A percentile compares a stretch with the other conserved stretches of the same genome.
Evolutionary conservation across 106 monocot genomes (phyloP).

Genomic region (Dendrobium chrysotoxum): DNA sequence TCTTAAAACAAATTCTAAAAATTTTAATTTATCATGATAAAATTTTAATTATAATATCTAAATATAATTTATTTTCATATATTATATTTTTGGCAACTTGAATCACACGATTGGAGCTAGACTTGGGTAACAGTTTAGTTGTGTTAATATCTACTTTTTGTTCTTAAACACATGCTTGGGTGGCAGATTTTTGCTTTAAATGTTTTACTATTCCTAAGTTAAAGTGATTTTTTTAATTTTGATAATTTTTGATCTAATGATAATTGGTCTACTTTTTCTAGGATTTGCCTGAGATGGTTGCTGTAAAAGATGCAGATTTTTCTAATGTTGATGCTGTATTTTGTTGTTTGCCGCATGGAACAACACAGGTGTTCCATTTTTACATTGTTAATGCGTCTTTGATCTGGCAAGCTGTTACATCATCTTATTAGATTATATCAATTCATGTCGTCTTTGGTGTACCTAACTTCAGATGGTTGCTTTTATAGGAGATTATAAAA

Average conservation of each 20-base stretch:
- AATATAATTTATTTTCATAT: no score
- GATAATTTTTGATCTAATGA: constrained; percentile 1
- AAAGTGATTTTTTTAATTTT: background rate
- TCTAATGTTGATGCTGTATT: constrained; percentile 92
- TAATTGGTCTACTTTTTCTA: constrained; percentile 19
- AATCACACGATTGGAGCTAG: no score
- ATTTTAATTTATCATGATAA: no score
- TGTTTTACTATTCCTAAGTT: background rate
- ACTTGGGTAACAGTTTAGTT: no score
- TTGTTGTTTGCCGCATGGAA: constrained; percentile 99
- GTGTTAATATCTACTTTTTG: background rate
- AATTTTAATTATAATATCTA: no score
- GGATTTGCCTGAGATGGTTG: constrained; percentile 82
- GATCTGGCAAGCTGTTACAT: background rate
- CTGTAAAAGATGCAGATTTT: constrained; percentile 93
- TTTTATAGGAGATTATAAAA: constrained; percentile 86
- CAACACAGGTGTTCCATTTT: constrained; percentile 69
- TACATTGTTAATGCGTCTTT: background rate
- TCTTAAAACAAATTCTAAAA: no score
- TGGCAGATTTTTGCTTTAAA: background rate
- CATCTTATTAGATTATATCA: background rate
- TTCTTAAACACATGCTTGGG: background rate
- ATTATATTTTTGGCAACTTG: no score
- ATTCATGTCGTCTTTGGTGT: background rate
- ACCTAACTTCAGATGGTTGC: constrained; percentile 7